Base-by-base conservation (phyloP, 306 rosid genomes). In the Cucurbita moschata region DNA sequence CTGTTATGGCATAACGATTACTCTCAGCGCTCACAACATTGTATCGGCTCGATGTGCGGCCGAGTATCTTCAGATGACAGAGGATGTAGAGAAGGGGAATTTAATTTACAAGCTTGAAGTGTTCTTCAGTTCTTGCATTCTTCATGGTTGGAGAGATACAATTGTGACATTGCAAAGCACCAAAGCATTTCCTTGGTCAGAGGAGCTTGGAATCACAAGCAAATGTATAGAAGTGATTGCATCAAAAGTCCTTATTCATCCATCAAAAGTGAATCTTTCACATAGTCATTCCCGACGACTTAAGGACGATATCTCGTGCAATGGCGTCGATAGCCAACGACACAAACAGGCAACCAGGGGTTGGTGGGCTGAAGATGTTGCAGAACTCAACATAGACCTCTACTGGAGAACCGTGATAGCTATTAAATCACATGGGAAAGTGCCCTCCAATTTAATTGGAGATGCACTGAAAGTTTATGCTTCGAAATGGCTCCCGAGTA, bases 291-390 rank as follows among this genome's bases (percentile, higher is more conserved):
- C 98, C 6, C 56, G 97, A 43, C 82, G 96, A 43, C 86, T 79
- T 16, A 81, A 86, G 74, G 98, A 90, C 46, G 94, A 90, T 57
- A 47, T 80, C 10, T 90, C 98, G 2, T 88, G 96, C 84, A 87
- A 88, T 74, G 97, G 96, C 12, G 78, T 80, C 0, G 96, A 92
- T 68, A 89, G 88, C 66, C 68, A 77, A 73, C 84, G 87, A 63
- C 83, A 82, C 65, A 89, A 81, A 69, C 77, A 86, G 46, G 81
- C 78, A 68, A 82, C 75, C 75, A 86, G 78, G 51, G 99, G 97
- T 10, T 95, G 99, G 97, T 95, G 99, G 99, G 99, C 89, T 74
- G 96, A 91, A 77, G 99, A 95, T 74, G 76, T 95, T 40, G 96
- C 99, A 57, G 99, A 95, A 80, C 71, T 95, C 76, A 87, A 96